Conservation (phyloP, 2,329 filamentous ascomycete genomes). For the Hypoxylon sp. region DNA sequence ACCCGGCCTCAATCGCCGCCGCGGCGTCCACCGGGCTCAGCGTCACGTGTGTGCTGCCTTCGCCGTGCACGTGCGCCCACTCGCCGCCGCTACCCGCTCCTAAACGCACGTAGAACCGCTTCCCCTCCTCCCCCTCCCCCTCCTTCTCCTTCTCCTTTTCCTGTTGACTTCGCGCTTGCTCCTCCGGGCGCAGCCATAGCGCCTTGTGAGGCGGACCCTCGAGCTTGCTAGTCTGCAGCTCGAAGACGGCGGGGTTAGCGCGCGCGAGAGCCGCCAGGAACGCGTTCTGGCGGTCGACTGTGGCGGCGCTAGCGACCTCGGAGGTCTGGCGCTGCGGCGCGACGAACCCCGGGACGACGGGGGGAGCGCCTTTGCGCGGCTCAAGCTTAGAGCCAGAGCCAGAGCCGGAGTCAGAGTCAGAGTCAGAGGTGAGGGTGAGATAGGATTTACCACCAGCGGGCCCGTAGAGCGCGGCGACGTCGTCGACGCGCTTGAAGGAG, state of each 20-base stretch:
- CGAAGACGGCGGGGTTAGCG: constrained; percentile 53
- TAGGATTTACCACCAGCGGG: constrained; percentile 48
- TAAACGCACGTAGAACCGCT: constrained; percentile 25
- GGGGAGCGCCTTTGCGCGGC: constrained; percentile 45
- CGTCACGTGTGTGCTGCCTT: constrained; percentile 59
- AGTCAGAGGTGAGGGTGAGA: constrained; percentile 20
- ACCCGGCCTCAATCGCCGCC: constrained; percentile 55
- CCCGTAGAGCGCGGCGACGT: constrained; percentile 48
- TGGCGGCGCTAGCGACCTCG: constrained; percentile 39
- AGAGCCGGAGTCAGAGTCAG: not conserved
- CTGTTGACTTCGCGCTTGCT: not conserved
- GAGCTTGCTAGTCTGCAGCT: constrained; percentile 50
- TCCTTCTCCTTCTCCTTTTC: not conserved
- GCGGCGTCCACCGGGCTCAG: constrained; percentile 59
- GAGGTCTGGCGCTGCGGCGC: constrained; percentile 59
- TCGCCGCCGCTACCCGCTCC: constrained; percentile 51
- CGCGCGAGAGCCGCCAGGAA: constrained; percentile 47
- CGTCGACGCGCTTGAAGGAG: constrained; percentile 39
- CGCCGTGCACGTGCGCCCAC: constrained; percentile 58
- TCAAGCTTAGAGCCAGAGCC: not conserved
- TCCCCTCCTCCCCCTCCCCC: not conserved
- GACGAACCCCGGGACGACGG: constrained; percentile 55
- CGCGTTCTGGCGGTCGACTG: constrained; percentile 46
- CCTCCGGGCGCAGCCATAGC: constrained; percentile 46
- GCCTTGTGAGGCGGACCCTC: constrained; percentile 55